Base-by-base conservation (phyloP, 495 filamentous ascomycete genomes). In the Baudoinia panamericana region DNA sequence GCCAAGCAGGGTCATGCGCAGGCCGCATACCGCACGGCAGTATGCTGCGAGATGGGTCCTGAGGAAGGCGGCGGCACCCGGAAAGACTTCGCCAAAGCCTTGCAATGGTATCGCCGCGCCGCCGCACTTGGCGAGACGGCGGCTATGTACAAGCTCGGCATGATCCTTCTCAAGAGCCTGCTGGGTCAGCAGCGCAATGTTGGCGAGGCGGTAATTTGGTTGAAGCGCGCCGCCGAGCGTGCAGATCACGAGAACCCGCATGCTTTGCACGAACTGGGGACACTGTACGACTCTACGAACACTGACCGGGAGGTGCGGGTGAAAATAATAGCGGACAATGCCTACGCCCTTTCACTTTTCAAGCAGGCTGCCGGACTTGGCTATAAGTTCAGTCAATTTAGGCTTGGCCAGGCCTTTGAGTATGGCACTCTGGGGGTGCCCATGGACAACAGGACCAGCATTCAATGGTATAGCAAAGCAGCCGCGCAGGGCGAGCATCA, bases 131-230 rank as follows among this genome's bases (percentile, higher is more conserved):
- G 90, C 10, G 87, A 96, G 52, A 80, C 82, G 0, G 78, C 86
- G 0, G 90, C 88, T 18, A 92, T 93, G 86, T 97, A 94, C 64
- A 97, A 97, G 60, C 78, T 96, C 61, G 90, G 90, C 37, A 88
- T 93, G 75, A 93, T 97, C 53, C 66, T 82, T 48, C 69, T 94
- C 20, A 95, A 95, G 58, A 88, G 87, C 16, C 70, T 95, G n/a
- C 73, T 97, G 11, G 87, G 87, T 7, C 88, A 95, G 57, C 70
- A 72, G n/a, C 71, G 69, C 48, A 93, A 85, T 57, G 73, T 80
- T 4, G 72, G 78, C 28, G 90, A 94, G 56, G 87, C 85, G 12
- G 68, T 95, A 20, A 74, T 71, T 29, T 95, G 86, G 86, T 67
- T 97, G 21, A 93, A 93, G 59, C 77, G 86, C 7, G 90, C 90